A percentile compares a stretch with the other conserved stretches of the same genome.
Evolutionary conservation across 2,329 filamentous ascomycete genomes (phyloP).

Genomic region (Sordariomycetes sp.): DNA sequence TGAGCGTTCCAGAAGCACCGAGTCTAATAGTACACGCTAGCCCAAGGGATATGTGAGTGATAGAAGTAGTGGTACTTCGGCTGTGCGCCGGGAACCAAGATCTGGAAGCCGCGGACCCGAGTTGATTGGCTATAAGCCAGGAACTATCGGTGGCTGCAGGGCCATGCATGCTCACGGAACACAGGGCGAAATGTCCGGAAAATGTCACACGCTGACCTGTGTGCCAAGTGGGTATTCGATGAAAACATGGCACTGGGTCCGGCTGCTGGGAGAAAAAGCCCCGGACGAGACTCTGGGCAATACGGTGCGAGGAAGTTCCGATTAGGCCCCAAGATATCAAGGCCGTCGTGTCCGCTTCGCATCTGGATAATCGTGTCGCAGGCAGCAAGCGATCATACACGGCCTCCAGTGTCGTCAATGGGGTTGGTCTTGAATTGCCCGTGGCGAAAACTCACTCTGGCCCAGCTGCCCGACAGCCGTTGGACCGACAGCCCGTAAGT

Average conservation of each 20-base stretch:
- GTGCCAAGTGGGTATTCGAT: neutral
- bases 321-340: neutral
- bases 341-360: neutral
- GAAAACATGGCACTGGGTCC: neutral
- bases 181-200: neutral
- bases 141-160: neutral
- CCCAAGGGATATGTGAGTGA: neutral
- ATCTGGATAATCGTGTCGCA: neutral
- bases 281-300: neutral
- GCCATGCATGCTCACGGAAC: neutral
- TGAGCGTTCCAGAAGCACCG: no score
- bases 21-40: no score
- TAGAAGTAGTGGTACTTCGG: neutral
- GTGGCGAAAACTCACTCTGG: slow-evolving; percentile 4
- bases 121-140: neutral
- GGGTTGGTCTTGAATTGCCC: neutral
- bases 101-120: neutral
- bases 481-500: slow-evolving; percentile 5
- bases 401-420: neutral
- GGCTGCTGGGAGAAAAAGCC: neutral
- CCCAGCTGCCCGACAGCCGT: slow-evolving; percentile 1
- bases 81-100: neutral
- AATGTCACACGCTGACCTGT: neutral
- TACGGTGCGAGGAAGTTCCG: no score
- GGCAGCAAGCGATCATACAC: neutral